Conservation (phyloP, 495 filamentous ascomycete species). For the Talaromyces proteolyticus region DNA sequence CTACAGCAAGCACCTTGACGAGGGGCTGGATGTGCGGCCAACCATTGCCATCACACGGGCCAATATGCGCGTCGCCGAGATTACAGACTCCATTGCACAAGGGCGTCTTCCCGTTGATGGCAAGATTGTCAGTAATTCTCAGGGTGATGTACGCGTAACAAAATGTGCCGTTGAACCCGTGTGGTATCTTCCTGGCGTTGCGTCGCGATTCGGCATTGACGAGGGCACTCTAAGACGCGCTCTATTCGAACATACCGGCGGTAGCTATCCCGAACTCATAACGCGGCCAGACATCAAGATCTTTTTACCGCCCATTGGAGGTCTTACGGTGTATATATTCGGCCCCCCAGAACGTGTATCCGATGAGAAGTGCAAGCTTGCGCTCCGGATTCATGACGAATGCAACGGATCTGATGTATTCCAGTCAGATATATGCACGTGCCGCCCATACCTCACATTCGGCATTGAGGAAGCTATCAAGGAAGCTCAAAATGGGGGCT, state of each 20-base stretch:
- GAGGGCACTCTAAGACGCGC: conserved; percentile 80
- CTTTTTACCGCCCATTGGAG: conserved; percentile 93
- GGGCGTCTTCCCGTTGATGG: conserved; percentile 83
- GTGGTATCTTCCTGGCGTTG: conserved; percentile 94
- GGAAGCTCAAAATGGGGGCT: conserved; percentile 89
- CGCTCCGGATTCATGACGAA: conserved; percentile 93
- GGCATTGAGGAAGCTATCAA: conserved; percentile 95
- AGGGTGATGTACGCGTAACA: conserved; percentile 86
- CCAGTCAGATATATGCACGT: conserved; percentile 97
- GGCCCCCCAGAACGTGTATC: conserved; percentile 90
- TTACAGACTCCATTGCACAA: conserved; percentile 74
- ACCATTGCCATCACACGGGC: conserved; percentile 94
- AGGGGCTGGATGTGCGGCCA: conserved; percentile 88
- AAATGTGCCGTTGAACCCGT: conserved; percentile 95
- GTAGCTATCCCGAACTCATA: conserved; percentile 86
- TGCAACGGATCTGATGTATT: conserved; percentile 98
- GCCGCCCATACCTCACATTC: conserved; percentile 92
- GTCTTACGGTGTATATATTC: conserved; percentile 95
- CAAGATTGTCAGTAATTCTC: conserved; percentile 76
- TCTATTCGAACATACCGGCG: conserved; percentile 92
- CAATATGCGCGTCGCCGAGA: conserved; percentile 96
- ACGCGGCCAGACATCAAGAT: conserved; percentile 94
- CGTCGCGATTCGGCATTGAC: conserved; percentile 90
- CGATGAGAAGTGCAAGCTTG: conserved; percentile 74
- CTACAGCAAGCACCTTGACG: conserved; percentile 30